phyloP scores from a whole-genome alignment of 1,284 basidiomycete genomes.

The Leccinum pachyderme region DNA sequence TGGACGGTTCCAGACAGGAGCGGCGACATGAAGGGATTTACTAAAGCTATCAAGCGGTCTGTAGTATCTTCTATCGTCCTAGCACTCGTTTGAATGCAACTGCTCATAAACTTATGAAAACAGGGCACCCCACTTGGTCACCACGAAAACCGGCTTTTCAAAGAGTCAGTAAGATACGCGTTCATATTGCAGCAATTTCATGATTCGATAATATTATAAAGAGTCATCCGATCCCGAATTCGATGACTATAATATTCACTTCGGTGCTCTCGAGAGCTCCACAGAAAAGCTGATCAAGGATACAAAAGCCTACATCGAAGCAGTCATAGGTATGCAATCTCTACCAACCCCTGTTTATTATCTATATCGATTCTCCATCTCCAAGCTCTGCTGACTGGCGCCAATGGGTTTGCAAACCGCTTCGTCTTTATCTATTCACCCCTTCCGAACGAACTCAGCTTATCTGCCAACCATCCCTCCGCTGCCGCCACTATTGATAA shows the following conservation, averaged over 20 bases:
- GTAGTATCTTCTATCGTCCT: constrained; percentile 14
- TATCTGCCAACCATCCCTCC: constrained; percentile 78
- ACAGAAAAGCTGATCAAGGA: constrained; percentile 93
- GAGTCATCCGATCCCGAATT: constrained; percentile 88
- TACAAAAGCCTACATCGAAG: constrained; percentile 83
- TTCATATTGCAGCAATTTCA: background rate
- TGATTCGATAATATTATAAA: constrained; percentile 34
- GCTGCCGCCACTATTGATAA: constrained; percentile 71
- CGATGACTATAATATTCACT: constrained; percentile 79
- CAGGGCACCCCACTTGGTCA: constrained; percentile 87
- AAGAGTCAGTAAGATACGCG: constrained; percentile 59
- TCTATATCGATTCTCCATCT: constrained; percentile 5
- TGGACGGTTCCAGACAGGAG: background rate
- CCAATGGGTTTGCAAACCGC: constrained; percentile 74
- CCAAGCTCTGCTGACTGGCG: constrained; percentile 78
- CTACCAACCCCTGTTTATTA: background rate
- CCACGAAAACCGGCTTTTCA: constrained; percentile 82
- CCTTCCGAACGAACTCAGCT: constrained; percentile 78
- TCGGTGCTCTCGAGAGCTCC: constrained; percentile 75
- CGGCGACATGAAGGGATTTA: constrained; percentile 72
- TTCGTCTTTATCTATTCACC: constrained; percentile 81
- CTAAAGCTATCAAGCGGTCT: constrained; percentile 77
- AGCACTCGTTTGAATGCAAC: constrained; percentile 2
- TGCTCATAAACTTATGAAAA: constrained; percentile 11
- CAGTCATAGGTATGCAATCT: constrained; percentile 63